Conservation (phyloP, 495 filamentous ascomycete genomes). For the Aspergillus carlsbadensis region DNA sequence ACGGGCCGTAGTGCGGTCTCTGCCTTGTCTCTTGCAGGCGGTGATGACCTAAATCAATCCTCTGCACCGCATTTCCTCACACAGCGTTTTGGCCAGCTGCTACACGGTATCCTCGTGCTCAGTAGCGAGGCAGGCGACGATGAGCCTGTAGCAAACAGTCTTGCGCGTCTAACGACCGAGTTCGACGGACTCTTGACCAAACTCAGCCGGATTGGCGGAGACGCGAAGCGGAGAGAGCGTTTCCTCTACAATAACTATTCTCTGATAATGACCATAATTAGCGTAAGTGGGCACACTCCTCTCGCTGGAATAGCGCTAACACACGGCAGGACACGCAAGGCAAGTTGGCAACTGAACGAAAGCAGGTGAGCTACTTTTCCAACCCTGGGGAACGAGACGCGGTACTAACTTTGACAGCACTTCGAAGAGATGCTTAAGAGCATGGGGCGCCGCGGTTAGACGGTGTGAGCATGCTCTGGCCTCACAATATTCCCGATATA, state of each 20-base stretch:
- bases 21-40: slow-evolving; percentile 56
- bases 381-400: neutral
- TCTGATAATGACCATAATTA: slow-evolving; percentile 85
- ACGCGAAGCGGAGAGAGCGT: slow-evolving; percentile 75
- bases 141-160: slow-evolving; percentile 81
- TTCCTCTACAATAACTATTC: slow-evolving; percentile 95
- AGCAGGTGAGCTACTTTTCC: slow-evolving; percentile 41
- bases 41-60: slow-evolving; percentile 61
- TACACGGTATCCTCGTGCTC: slow-evolving; percentile 79
- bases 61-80: slow-evolving; percentile 89
- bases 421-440: slow-evolving; percentile 48
- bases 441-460: slow-evolving; percentile 32
- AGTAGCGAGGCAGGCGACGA: slow-evolving; percentile 88
- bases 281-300: slow-evolving; percentile 39
- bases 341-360: slow-evolving; percentile 73
- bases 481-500: neutral
- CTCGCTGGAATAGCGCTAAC: slow-evolving; percentile 21
- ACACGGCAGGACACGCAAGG: slow-evolving; percentile 64
- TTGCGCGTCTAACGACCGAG: slow-evolving; percentile 72
- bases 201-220: slow-evolving; percentile 64
- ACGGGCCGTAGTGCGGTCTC: slow-evolving; percentile 52
- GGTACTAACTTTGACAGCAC: slow-evolving; percentile 29
- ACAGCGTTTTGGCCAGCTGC: slow-evolving; percentile 86
- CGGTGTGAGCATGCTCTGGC: neutral
- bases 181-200: slow-evolving; percentile 75